These are phyloP conservation scores for Thuja plicata DNA, from an alignment of 83 land plant species.

Conservation along the genomic window DNA sequence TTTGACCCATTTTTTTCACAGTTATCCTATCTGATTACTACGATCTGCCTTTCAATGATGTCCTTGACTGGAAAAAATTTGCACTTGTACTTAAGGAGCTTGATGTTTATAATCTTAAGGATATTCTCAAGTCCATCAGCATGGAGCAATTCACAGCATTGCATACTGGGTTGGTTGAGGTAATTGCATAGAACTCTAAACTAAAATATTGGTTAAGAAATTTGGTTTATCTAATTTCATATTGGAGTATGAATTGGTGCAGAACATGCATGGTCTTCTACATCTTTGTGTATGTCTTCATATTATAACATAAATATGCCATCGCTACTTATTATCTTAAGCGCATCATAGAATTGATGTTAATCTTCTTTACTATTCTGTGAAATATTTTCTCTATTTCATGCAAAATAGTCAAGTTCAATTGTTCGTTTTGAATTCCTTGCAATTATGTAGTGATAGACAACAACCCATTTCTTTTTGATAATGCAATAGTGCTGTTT, in stretches of 20 bases:
- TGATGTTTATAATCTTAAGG: constrained; percentile 79
- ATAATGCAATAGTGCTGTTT: neutral
- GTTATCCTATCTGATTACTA: constrained; percentile 88
- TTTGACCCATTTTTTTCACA: constrained; percentile 25
- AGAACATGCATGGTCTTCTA: neutral
- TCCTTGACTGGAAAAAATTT: constrained; percentile 82
- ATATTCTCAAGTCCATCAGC: constrained; percentile 58
- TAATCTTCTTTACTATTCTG: neutral
- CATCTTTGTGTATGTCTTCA: neutral
- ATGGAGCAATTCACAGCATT: constrained; percentile 50
- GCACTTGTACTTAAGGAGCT: constrained; percentile 63
- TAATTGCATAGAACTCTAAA: constrained; percentile 16
- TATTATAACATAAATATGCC: neutral
- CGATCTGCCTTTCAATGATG: constrained; percentile 92
- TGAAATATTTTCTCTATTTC: neutral
- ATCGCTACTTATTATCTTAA: neutral
- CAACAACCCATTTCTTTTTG: neutral
- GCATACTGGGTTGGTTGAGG: constrained; percentile 66
- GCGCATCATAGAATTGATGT: neutral
- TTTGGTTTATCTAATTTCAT: neutral
- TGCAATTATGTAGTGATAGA: neutral
- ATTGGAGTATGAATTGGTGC: neutral
- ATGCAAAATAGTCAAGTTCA: neutral
- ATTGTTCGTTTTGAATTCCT: neutral
- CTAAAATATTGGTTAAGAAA: neutral